These are phyloP conservation scores for Barnettozyma californica DNA, from an alignment of 805 yeast species.

Conservation along the genomic window DNA sequence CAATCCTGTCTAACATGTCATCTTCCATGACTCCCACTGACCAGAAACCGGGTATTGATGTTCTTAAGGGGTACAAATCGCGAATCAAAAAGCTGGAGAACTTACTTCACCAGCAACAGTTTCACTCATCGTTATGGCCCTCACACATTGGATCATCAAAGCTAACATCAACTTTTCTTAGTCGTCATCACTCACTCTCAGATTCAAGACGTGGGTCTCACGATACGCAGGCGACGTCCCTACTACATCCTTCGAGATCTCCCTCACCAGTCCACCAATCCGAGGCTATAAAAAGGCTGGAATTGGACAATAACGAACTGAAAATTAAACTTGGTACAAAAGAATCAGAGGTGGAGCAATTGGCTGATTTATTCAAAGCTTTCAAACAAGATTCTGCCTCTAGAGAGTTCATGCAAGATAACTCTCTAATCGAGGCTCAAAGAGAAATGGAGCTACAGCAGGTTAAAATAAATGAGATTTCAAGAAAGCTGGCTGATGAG, in stretches of 20 bases:
- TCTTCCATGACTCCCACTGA: neutral
- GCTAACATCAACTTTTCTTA: constrained; percentile 4
- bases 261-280: constrained; percentile 8
- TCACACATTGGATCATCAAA: constrained; percentile 17
- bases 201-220: constrained; percentile 2
- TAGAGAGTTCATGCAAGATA: constrained; percentile 15
- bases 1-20: neutral
- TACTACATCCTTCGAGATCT: constrained; percentile 7
- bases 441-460: neutral
- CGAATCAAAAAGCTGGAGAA: constrained; percentile 76
- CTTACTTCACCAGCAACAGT: constrained; percentile 68
- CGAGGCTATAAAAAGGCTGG: constrained; percentile 8
- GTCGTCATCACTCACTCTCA: neutral
- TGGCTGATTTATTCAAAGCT: constrained; percentile 16
- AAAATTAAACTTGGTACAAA: neutral
- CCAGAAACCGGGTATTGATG: constrained; percentile 23
- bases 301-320: constrained; percentile 12
- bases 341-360: constrained; percentile 1
- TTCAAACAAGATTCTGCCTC: constrained; percentile 10
- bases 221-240: neutral
- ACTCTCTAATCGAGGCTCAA: neutral
- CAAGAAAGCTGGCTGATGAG: neutral
- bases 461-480: constrained; percentile 1
- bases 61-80: constrained; percentile 58
- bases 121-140: constrained; percentile 44